Evolutionary conservation across 1,284 basidiomycete species (phyloP).

Genomic region (Heterobasidion occidentale): DNA sequence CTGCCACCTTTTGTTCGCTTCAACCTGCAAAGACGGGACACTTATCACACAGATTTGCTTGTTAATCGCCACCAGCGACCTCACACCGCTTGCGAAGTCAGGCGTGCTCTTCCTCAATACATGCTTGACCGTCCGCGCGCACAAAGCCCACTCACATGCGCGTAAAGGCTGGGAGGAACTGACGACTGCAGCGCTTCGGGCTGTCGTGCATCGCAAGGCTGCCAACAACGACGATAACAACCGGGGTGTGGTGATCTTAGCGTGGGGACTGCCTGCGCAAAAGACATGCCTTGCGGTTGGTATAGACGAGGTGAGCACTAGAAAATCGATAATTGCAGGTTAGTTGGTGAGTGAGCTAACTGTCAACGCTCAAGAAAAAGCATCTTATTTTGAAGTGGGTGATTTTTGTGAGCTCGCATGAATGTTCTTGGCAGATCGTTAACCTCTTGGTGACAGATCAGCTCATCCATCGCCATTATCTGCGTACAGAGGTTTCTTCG

Average conservation of each 20-base stretch:
- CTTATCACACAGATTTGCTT: not conserved
- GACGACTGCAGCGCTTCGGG: slow-evolving; percentile 24
- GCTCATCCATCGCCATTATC: slow-evolving; percentile 46
- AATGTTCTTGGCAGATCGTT: not conserved
- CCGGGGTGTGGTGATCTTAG: slow-evolving; percentile 34
- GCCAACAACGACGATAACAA: not conserved
- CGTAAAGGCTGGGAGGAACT: slow-evolving; percentile 54
- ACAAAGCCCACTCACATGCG: slow-evolving; percentile 45
- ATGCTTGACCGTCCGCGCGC: slow-evolving; percentile 41
- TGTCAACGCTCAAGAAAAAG: slow-evolving; percentile 1
- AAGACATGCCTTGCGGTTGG: slow-evolving; percentile 35
- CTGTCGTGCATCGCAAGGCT: slow-evolving; percentile 12
- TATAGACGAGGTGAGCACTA: slow-evolving; percentile 10
- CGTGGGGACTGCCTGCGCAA: slow-evolving; percentile 52
- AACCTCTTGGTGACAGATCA: slow-evolving; percentile 20
- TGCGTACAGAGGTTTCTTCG: slow-evolving; percentile 48
- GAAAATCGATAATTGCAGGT: not conserved
- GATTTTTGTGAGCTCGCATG: not conserved
- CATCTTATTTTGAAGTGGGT: slow-evolving; percentile 10
- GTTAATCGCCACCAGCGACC: slow-evolving; percentile 25
- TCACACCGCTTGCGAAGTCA: slow-evolving; percentile 47
- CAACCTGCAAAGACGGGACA: too few relatives aligned
- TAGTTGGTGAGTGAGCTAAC: not conserved
- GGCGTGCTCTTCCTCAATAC: slow-evolving; percentile 58
- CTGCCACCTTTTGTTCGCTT: not conserved